Percentiles rank a stretch among this genome's conserved stretches.
Evolutionary conservation across 352 stramenopile genomes (phyloP).

Genomic region (Phytophthora meadii): DNA sequence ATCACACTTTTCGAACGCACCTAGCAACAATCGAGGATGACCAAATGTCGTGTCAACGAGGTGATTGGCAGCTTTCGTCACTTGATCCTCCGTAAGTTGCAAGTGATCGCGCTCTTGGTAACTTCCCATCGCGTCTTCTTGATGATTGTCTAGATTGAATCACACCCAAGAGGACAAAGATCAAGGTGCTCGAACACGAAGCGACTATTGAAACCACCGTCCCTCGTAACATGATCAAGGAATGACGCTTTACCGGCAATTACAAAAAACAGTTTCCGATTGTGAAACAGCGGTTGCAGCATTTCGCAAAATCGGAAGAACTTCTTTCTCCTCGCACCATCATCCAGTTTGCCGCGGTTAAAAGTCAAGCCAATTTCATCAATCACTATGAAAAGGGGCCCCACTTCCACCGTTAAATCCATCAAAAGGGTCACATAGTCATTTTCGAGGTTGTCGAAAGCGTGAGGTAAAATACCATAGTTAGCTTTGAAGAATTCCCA

Average conservation of each 20-base stretch:
- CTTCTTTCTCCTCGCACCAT: neutral
- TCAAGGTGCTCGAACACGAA: neutral
- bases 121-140: neutral
- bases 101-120: neutral
- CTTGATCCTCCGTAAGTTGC: neutral
- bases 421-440: neutral
- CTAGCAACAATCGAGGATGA: neutral
- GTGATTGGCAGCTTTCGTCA: neutral
- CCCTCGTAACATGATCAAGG: slow-evolving; percentile 3
- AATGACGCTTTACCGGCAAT: slow-evolving; percentile 16
- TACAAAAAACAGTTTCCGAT: slow-evolving; percentile 17
- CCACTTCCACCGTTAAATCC: slow-evolving; percentile 22
- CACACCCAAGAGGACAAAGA: neutral
- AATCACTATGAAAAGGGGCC: slow-evolving; percentile 30
- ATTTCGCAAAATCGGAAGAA: neutral
- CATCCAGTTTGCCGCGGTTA: neutral
- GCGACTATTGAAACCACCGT: no score
- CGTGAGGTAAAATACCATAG: neutral
- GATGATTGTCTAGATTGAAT: neutral
- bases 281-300: slow-evolving; percentile 4
- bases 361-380: slow-evolving; percentile 24
- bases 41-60: neutral
- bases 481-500: neutral
- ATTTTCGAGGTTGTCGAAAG: no score
- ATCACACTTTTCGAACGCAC: neutral